phyloP scores from a whole-genome alignment of 805 yeast species.

The Ogataea zsoltii region DNA sequence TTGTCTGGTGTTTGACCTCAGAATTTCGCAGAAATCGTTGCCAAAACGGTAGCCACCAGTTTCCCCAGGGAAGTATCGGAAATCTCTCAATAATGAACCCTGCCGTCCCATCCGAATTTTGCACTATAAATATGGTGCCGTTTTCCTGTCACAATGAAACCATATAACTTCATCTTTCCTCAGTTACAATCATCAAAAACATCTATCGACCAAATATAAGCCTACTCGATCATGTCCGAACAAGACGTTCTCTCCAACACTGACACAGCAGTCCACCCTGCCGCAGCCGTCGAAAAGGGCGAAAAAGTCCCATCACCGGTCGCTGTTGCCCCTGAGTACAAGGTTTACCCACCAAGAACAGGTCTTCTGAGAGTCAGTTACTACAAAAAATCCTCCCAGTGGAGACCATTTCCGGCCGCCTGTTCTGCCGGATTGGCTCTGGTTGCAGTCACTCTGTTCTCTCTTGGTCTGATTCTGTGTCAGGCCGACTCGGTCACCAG shows the following conservation, averaged over 20 bases:
- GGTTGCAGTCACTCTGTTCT: slow-evolving; percentile 48
- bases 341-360: slow-evolving; percentile 42
- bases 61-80: too few relatives aligned
- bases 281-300: slow-evolving; percentile 10
- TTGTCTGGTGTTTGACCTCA: too few relatives aligned
- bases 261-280: slow-evolving; percentile 28
- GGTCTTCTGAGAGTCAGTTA: slow-evolving; percentile 43
- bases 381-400: slow-evolving; percentile 41
- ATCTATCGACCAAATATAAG: too few relatives aligned
- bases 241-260: slow-evolving; percentile 28
- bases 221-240: slow-evolving; percentile 20
- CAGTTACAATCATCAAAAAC: too few relatives aligned
- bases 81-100: too few relatives aligned
- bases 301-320: slow-evolving; percentile 5
- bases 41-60: too few relatives aligned
- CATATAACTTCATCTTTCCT: too few relatives aligned
- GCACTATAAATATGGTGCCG: too few relatives aligned
- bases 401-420: slow-evolving; percentile 49
- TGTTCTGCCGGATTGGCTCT: slow-evolving; percentile 51
- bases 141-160: too few relatives aligned
- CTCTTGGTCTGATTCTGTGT: slow-evolving; percentile 44
- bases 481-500: slow-evolving; percentile 45
- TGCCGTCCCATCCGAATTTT: too few relatives aligned
- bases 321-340: slow-evolving; percentile 17
- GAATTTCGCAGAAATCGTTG: too few relatives aligned